These are phyloP conservation scores for Raddia distichophylla DNA, from an alignment of 176 grass and related monocot genomes.

Conservation along the genomic window DNA sequence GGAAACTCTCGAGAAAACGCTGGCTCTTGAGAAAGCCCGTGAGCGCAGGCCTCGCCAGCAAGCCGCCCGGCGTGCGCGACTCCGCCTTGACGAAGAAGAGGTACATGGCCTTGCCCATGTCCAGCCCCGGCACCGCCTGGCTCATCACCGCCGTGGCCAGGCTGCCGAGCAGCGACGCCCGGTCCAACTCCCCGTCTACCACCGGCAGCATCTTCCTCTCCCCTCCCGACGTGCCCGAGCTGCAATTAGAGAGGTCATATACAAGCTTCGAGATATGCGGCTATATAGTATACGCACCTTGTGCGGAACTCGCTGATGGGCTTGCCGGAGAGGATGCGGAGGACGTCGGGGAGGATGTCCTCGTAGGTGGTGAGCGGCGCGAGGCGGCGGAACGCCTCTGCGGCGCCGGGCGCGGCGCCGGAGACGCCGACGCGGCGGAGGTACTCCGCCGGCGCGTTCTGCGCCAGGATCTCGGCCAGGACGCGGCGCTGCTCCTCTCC, in stretches of 20 bases:
- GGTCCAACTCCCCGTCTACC: conserved; percentile 53
- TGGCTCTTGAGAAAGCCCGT: too few species aligned
- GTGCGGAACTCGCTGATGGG: conserved; percentile 63
- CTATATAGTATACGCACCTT: conserved; percentile 14
- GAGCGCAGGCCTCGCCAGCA: too few species aligned
- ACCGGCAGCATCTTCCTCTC: conserved; percentile 65
- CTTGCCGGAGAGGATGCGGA: conserved; percentile 63
- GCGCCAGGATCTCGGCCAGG: conserved; percentile 51
- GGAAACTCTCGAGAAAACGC: too few species aligned
- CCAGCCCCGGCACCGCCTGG: conserved; percentile 50
- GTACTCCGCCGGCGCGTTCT: conserved; percentile 65
- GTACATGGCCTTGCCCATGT: conserved; percentile 67
- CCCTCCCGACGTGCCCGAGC: conserved; percentile 63
- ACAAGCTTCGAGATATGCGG: too few species aligned
- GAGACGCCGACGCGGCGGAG: conserved; percentile 41
- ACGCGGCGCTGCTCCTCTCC: conserved; percentile 41
- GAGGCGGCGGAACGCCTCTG: conserved; percentile 38
- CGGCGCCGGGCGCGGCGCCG: conserved; percentile 41
- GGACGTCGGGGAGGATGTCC: conserved; percentile 46
- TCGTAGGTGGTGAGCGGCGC: conserved; percentile 63
- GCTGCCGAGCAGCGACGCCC: conserved; percentile 44
- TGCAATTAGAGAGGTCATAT: not conserved
- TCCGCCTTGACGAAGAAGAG: conserved; percentile 67
- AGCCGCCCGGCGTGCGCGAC: conserved; percentile 49
- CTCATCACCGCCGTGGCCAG: conserved; percentile 62